Percentiles rank a stretch among this genome's conserved stretches.
Conservation (phyloP, 148 eudicot genomes). For the Persicaria maculosa region DNA sequence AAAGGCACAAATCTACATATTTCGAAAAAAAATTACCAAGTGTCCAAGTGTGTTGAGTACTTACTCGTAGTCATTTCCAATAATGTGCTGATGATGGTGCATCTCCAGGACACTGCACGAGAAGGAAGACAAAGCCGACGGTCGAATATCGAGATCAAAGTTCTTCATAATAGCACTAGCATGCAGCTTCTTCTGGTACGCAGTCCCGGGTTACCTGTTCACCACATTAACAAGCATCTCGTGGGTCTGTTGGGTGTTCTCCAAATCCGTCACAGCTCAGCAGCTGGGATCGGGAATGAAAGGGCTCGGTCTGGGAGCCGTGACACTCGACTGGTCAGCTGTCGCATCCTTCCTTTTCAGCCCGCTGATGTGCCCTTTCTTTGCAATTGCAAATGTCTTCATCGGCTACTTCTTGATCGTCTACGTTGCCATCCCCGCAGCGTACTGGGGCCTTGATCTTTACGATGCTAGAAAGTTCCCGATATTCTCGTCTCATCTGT, state of each 20-base stretch:
- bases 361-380: slow-evolving; percentile 79
- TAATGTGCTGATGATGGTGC: background rate
- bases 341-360: slow-evolving; percentile 78
- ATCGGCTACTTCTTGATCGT: slow-evolving; percentile 56
- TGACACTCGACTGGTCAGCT: slow-evolving; percentile 78
- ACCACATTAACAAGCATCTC: slow-evolving; percentile 72
- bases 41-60: background rate
- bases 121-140: slow-evolving; percentile 39
- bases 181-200: slow-evolving; percentile 76
- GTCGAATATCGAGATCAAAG: slow-evolving; percentile 63
- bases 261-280: slow-evolving; percentile 80
- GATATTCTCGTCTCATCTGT: slow-evolving; percentile 77
- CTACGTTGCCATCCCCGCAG: slow-evolving; percentile 58
- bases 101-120: slow-evolving; percentile 76
- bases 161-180: slow-evolving; percentile 66
- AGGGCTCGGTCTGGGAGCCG: slow-evolving; percentile 77
- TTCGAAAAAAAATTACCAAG: background rate
- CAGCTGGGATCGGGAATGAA: slow-evolving; percentile 85
- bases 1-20: background rate
- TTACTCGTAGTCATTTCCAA: background rate
- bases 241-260: slow-evolving; percentile 82
- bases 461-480: slow-evolving; percentile 65
- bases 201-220: slow-evolving; percentile 79
- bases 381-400: slow-evolving; percentile 64
- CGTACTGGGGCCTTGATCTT: slow-evolving; percentile 82